These are phyloP conservation scores for Amphibolis antarctica DNA, from an alignment of 106 monocot genomes.

Conservation along the genomic window DNA sequence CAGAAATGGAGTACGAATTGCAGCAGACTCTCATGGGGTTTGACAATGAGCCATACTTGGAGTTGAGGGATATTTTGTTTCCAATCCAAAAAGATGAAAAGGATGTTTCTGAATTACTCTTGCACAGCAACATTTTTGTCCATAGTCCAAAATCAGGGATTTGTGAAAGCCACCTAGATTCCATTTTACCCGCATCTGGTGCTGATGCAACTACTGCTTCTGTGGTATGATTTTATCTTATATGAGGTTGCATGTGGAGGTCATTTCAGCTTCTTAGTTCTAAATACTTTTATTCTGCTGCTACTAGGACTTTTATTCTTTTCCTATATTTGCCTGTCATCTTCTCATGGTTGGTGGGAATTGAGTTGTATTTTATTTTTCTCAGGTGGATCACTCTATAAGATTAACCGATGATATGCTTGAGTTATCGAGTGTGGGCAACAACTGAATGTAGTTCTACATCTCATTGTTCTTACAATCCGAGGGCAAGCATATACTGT, in stretches of 20 bases:
- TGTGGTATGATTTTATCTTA: not conserved
- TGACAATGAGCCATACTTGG: constrained; percentile 19
- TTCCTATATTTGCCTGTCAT: not conserved
- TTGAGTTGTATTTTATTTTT: no score
- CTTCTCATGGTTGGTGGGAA: no score
- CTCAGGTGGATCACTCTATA: no score
- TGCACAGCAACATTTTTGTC: not conserved
- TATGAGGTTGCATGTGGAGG: not conserved
- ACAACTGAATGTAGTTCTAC: no score
- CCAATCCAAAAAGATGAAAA: not conserved
- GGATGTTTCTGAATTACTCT: constrained; percentile 1
- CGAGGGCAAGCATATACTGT: no score
- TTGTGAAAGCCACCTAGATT: not conserved
- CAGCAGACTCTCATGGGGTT: constrained; percentile 6
- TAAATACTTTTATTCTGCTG: not conserved
- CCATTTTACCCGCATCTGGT: not conserved
- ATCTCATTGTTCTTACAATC: no score
- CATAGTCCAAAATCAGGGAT: not conserved
- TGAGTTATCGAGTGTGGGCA: no score
- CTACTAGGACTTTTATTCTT: not conserved
- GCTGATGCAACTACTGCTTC: not conserved
- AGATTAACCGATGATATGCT: no score
- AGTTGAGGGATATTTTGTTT: constrained; percentile 28
- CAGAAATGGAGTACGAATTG: not conserved
- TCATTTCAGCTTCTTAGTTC: not conserved